phyloP scores from a whole-genome alignment of 768 basidiomycete genomes.

The Clitopilus hobsonii region DNA sequence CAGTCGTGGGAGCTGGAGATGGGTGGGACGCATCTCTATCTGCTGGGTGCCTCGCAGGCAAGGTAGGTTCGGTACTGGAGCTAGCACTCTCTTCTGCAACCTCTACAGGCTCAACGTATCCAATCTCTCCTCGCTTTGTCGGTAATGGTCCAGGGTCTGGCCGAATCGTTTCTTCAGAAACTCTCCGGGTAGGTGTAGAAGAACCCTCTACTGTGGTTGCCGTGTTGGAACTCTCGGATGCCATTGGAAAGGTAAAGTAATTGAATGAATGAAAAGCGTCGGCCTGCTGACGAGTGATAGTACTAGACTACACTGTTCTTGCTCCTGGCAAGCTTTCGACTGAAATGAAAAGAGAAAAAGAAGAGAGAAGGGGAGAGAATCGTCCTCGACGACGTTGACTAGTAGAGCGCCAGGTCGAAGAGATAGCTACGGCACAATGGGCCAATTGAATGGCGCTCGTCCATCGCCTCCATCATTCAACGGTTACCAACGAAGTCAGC shows the following conservation, averaged over 20 bases:
- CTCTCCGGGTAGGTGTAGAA: constrained; percentile 7
- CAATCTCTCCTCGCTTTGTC: constrained; percentile 62
- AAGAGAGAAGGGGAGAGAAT: constrained; percentile 6
- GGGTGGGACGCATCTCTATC: constrained; percentile 25
- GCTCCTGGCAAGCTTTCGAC: constrained; percentile 38
- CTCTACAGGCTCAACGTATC: constrained; percentile 43
- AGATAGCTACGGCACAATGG: not conserved
- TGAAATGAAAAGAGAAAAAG: constrained; percentile 3
- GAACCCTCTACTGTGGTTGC: constrained; percentile 20
- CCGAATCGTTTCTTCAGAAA: constrained; percentile 23
- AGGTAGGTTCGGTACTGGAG: constrained; percentile 16
- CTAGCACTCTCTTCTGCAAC: constrained; percentile 13
- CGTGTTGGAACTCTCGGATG: constrained; percentile 17
- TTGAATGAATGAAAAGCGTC: constrained; percentile 14
- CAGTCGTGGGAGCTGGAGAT: constrained; percentile 10
- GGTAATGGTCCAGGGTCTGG: constrained; percentile 61
- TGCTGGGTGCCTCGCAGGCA: constrained; percentile 46
- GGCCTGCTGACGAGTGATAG: constrained; percentile 14
- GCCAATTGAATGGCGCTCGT: no score
- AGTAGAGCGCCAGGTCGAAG: not conserved
- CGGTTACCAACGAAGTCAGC: not conserved
- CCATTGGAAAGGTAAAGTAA: constrained; percentile 1
- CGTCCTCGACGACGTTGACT: constrained; percentile 1
- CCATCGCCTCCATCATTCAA: not conserved
- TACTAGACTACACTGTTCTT: constrained; percentile 18